phyloP scores from a whole-genome alignment of 495 filamentous ascomycete species.

The Hypoxylon cercidicola region DNA sequence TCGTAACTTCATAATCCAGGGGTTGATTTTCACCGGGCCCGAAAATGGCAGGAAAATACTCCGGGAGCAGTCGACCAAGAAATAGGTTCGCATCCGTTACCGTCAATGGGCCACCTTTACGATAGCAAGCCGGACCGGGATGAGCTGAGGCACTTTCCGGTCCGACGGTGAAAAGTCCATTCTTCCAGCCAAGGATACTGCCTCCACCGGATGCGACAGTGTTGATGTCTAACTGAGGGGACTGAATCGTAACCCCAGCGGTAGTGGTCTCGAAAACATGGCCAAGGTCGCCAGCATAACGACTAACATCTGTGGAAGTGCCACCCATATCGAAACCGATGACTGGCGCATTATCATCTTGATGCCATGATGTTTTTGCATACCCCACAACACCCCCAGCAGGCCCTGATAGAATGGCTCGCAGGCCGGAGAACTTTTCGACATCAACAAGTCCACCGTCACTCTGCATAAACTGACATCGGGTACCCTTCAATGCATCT shows the following conservation, averaged over 20 bases:
- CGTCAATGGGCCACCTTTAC: conserved; percentile 91
- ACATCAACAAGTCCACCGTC: conserved; percentile 85
- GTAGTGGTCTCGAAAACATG: conserved; percentile 75
- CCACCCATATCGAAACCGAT: conserved; percentile 98
- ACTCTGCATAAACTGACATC: conserved; percentile 87
- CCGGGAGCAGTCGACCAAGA: conserved; percentile 66
- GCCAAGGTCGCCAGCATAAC: conserved; percentile 46
- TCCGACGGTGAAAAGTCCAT: conserved; percentile 95
- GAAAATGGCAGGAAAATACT: conserved; percentile 47
- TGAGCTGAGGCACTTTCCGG: conserved; percentile 94
- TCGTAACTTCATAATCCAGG: conserved; percentile 36
- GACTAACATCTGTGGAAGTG: conserved; percentile 86
- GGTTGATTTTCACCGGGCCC: conserved; percentile 43
- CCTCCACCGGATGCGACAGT: conserved; percentile 96
- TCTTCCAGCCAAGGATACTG: conserved; percentile 87
- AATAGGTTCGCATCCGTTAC: conserved; percentile 96
- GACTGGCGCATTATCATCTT: conserved; percentile 84
- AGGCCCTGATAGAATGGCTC: conserved; percentile 81
- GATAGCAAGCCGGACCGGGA: conserved; percentile 92
- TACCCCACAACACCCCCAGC: conserved; percentile 92
- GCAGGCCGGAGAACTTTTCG: conserved; percentile 76
- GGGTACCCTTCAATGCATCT: conserved; percentile 54
- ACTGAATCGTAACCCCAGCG: conserved; percentile 93
- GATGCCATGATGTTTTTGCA: conserved; percentile 89
- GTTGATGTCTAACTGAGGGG: conserved; percentile 95